phyloP scores from a whole-genome alignment of 306 rosid genomes.

The Quercus ilex region DNA sequence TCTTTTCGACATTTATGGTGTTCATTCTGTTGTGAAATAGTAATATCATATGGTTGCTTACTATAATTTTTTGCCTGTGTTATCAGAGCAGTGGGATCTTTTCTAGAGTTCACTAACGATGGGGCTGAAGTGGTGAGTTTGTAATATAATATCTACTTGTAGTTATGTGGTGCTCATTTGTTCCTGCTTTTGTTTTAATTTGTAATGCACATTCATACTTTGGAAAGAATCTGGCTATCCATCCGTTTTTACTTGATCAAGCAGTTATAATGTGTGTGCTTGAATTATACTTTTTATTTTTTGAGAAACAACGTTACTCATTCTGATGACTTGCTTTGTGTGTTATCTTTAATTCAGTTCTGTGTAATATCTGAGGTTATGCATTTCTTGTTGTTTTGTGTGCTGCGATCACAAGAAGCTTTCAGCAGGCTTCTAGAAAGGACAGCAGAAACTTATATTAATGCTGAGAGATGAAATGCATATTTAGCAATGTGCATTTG shows the following conservation, averaged over 20 bases:
- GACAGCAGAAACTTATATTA: not conserved
- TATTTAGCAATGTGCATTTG: not conserved
- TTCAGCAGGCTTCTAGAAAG: not conserved
- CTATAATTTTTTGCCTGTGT: conserved; percentile 17
- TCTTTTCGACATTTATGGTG: not conserved
- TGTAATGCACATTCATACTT: not conserved
- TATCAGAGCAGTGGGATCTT: conserved; percentile 95
- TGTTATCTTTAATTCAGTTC: not conserved
- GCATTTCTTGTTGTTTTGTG: not conserved
- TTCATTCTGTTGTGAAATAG: not conserved
- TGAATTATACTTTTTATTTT: not conserved
- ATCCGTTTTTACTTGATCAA: not conserved
- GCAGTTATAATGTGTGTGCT: not conserved
- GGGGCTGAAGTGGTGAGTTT: conserved; percentile 88
- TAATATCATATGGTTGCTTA: conserved; percentile 14
- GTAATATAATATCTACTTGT: not conserved
- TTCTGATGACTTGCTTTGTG: not conserved
- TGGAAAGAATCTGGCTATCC: not conserved
- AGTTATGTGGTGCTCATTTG: not conserved
- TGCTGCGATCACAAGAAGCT: not conserved
- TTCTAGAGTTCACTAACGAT: conserved; percentile 89
- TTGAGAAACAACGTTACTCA: not conserved
- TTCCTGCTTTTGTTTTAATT: not conserved
- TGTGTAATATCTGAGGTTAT: not conserved
- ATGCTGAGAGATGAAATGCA: not conserved